Evolutionary conservation across 352 stramenopile genomes (phyloP).

Genomic region (Phytophthora brassicae): DNA sequence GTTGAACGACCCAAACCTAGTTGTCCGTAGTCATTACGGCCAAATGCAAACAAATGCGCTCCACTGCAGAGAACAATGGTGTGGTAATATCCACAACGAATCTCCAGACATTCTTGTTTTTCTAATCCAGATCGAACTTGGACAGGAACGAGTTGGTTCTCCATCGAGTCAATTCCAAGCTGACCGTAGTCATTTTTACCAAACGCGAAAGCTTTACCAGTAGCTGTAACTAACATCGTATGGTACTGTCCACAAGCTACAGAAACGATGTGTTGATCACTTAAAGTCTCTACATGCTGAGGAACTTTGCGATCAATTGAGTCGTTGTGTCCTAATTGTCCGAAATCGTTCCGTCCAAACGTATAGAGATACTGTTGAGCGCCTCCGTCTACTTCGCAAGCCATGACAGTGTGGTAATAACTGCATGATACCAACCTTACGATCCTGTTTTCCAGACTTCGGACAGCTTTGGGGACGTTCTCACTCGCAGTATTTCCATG

Average conservation of each 20-base stretch:
- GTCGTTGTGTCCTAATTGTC: constrained; percentile 90
- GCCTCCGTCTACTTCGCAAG: constrained; percentile 45
- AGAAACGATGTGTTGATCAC: constrained; percentile 60
- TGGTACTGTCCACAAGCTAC: constrained; percentile 93
- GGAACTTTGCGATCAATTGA: constrained; percentile 88
- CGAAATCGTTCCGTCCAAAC: constrained; percentile 93
- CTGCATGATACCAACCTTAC: constrained; percentile 90
- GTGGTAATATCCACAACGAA: constrained; percentile 93
- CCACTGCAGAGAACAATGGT: constrained; percentile 77
- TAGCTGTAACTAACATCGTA: constrained; percentile 73
- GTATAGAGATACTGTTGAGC: constrained; percentile 65
- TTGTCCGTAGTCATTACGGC: constrained; percentile 94
- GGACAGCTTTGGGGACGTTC: constrained; percentile 76
- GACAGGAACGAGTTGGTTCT: constrained; percentile 65
- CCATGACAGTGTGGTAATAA: constrained; percentile 92
- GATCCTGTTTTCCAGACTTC: constrained; percentile 60
- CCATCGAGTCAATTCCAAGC: constrained; percentile 76
- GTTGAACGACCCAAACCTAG: constrained; percentile 73
- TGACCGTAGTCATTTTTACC: constrained; percentile 96
- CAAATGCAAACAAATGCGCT: constrained; percentile 85
- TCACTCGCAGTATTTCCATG: constrained; percentile 89
- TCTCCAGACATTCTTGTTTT: constrained; percentile 66
- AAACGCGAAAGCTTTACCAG: constrained; percentile 78
- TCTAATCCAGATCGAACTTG: constrained; percentile 60
- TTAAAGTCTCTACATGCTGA: constrained; percentile 62